These are phyloP conservation scores for Yamadazyma ubonensis DNA, from an alignment of 805 yeast species.

Conservation along the genomic window DNA sequence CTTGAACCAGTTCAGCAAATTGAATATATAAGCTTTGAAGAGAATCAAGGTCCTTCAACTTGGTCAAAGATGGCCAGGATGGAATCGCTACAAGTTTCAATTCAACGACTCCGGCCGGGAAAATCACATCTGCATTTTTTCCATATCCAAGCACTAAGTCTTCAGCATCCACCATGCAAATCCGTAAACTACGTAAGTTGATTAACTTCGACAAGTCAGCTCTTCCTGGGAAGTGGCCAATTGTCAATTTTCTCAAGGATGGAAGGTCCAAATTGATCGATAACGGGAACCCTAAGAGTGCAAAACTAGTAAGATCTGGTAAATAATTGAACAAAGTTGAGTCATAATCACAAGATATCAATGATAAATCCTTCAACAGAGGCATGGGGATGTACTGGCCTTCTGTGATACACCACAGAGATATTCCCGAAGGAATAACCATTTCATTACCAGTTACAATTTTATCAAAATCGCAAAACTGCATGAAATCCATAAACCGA, in stretches of 20 bases:
- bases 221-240: neutral
- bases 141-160: neutral
- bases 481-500: neutral
- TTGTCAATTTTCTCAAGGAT: neutral
- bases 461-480: neutral
- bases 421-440: too few relatives aligned
- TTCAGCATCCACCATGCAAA: neutral
- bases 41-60: neutral
- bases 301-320: neutral
- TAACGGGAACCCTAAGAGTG: neutral
- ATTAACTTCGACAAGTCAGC: neutral
- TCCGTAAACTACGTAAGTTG: neutral
- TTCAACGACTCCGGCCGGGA: neutral
- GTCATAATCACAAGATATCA: too few relatives aligned
- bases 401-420: too few relatives aligned
- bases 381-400: too few relatives aligned
- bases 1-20: neutral
- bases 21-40: neutral
- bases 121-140: neutral
- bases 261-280: neutral
- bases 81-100: neutral
- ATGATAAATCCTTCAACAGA: too few relatives aligned
- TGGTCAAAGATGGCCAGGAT: neutral
- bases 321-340: neutral
- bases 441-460: too few relatives aligned